phyloP scores from a whole-genome alignment of 129 eudicot genomes.

The Escallonia rubra region DNA sequence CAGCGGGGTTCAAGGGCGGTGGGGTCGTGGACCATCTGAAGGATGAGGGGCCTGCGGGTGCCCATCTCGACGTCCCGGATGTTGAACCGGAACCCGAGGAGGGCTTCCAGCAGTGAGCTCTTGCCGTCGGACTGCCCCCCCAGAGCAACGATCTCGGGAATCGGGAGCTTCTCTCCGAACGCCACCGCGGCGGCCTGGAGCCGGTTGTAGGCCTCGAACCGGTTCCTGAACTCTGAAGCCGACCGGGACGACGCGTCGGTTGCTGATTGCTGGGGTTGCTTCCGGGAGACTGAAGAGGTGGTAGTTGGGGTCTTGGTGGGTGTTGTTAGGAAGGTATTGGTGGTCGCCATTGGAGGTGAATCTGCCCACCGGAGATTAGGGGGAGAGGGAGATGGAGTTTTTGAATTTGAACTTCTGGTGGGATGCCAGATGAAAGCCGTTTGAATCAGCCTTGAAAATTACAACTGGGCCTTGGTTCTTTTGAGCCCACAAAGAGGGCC shows the following conservation, averaged over 20 bases:
- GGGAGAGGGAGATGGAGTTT: conserved; percentile 10
- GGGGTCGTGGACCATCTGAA: conserved; percentile 94
- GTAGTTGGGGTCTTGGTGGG: conserved; percentile 51
- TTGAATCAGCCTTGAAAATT: too few species aligned
- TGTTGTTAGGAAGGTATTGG: conserved; percentile 28
- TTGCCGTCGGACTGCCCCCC: conserved; percentile 99
- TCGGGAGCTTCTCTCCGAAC: conserved; percentile 92
- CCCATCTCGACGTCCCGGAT: conserved; percentile 99
- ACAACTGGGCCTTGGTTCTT: too few species aligned
- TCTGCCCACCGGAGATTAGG: neutral
- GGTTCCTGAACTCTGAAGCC: conserved; percentile 39
- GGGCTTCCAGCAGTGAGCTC: conserved; percentile 96
- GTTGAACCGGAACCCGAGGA: conserved; percentile 90
- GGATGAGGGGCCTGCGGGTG: conserved; percentile 83
- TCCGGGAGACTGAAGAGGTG: conserved; percentile 30
- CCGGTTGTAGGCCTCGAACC: conserved; percentile 90
- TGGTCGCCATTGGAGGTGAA: conserved; percentile 44
- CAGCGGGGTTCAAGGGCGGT: conserved; percentile 79
- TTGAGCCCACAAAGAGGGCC: too few species aligned
- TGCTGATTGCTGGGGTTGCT: conserved; percentile 37
- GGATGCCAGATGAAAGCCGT: too few species aligned
- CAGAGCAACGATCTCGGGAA: conserved; percentile 89
- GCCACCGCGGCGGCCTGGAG: conserved; percentile 97
- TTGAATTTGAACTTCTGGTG: conserved; percentile 22
- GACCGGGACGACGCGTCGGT: conserved; percentile 17